phyloP scores from a whole-genome alignment of 2,329 filamentous ascomycete genomes.

The Diaporthe citri region DNA sequence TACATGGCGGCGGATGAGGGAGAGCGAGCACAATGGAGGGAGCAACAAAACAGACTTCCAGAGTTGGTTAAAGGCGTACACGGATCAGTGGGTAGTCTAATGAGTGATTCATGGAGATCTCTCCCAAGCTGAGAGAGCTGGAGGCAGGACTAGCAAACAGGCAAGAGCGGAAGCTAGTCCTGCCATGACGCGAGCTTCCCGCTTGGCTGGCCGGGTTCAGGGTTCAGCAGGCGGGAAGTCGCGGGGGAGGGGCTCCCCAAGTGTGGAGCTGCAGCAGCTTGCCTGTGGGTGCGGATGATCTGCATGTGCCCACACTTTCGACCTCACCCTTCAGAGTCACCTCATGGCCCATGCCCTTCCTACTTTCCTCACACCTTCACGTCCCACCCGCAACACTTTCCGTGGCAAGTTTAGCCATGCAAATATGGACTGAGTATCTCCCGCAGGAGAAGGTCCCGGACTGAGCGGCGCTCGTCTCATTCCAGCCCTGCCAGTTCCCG shows the following conservation, averaged over 20 bases:
- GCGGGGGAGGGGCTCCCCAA: constrained; percentile 22
- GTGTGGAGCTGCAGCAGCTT: background rate
- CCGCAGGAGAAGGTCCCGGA: no score
- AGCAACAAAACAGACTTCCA: constrained; percentile 15
- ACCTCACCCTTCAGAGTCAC: background rate
- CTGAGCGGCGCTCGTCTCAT: no score
- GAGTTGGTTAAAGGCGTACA: constrained; percentile 5
- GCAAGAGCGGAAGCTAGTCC: constrained; percentile 8
- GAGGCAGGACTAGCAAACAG: constrained; percentile 2
- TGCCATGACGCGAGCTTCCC: constrained; percentile 17
- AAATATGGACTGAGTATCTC: no score
- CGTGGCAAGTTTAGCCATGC: no score
- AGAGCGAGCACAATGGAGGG: background rate
- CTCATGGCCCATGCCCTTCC: background rate
- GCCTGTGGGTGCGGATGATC: background rate
- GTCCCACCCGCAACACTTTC: background rate
- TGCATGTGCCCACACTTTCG: constrained; percentile 5
- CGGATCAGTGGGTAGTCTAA: background rate
- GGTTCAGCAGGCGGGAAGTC: background rate
- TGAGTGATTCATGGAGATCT: background rate
- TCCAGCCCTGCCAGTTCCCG: no score
- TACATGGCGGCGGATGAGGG: background rate
- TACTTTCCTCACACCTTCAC: background rate
- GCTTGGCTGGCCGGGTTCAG: background rate
- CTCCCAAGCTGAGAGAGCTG: background rate